Conservation (phyloP, 257 asterid species). For the Voacanga thouarsii region DNA sequence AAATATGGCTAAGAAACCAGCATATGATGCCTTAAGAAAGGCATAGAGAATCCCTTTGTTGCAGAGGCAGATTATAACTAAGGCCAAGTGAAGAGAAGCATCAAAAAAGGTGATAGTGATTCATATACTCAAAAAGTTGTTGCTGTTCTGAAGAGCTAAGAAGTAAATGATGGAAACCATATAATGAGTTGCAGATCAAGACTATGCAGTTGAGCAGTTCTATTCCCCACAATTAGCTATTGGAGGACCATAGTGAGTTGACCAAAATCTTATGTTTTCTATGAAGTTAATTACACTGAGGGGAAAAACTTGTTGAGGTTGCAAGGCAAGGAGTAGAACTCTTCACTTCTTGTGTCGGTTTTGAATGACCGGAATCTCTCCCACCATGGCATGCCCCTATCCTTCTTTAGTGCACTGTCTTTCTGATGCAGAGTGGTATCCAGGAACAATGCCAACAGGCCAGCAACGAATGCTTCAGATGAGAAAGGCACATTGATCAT, state of each 20-base stretch:
- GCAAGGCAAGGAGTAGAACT: constrained; percentile 79
- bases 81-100: neutral
- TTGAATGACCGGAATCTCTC: constrained; percentile 67
- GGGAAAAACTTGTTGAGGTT: constrained; percentile 96
- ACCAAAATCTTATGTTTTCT: neutral
- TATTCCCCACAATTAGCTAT: neutral
- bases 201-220: neutral
- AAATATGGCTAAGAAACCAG: neutral
- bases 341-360: constrained; percentile 82
- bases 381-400: constrained; percentile 97
- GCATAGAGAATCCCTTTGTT: neutral
- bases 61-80: neutral
- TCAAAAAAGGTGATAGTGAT: neutral
- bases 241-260: neutral
- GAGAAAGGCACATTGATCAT: constrained; percentile 87
- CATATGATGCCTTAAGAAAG: neutral
- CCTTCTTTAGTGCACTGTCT: constrained; percentile 58
- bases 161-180: neutral
- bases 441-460: constrained; percentile 57
- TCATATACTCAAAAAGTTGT: constrained; percentile 5
- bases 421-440: constrained; percentile 67
- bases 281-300: constrained; percentile 43
- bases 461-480: constrained; percentile 77
- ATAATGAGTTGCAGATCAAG: neutral
- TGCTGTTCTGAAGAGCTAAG: neutral